Conservation (phyloP, 129 eudicot genomes). For the Apium graveolens region DNA sequence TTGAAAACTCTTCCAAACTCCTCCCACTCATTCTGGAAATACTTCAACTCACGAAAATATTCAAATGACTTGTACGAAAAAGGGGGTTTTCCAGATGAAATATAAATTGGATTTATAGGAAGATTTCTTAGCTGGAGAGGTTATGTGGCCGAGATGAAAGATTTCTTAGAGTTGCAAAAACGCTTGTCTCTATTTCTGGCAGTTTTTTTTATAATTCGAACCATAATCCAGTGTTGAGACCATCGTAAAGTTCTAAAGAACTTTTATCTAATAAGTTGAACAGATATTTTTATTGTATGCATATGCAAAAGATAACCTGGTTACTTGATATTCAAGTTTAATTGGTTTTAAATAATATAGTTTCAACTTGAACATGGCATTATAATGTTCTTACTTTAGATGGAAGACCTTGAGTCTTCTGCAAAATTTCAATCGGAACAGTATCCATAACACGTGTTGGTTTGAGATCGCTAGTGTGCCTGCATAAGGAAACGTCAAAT, state of each 20-base stretch:
- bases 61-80: not conserved
- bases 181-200: not conserved
- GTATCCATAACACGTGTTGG: conserved; percentile 35
- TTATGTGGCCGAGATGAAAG: not conserved
- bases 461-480: conserved; percentile 29
- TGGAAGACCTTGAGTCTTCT: conserved; percentile 30
- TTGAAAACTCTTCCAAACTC: not conserved
- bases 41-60: not conserved
- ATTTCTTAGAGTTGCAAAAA: not conserved
- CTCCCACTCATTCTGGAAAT: not conserved
- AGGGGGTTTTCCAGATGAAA: not conserved
- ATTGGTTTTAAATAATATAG: not conserved
- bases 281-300: not conserved
- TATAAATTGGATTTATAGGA: too few relatives aligned
- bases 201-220: too few relatives aligned
- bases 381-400: conserved; percentile 18
- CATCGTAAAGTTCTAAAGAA: not conserved
- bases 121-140: not conserved
- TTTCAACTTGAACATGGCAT: not conserved
- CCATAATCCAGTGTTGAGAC: not conserved
- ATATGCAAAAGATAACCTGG: not conserved
- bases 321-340: not conserved
- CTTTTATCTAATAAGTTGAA: not conserved
- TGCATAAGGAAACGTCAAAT: conserved; percentile 5
- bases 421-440: conserved; percentile 22